phyloP scores from a whole-genome alignment of 2,329 filamentous ascomycete genomes.

The Aspergillus texensis region DNA sequence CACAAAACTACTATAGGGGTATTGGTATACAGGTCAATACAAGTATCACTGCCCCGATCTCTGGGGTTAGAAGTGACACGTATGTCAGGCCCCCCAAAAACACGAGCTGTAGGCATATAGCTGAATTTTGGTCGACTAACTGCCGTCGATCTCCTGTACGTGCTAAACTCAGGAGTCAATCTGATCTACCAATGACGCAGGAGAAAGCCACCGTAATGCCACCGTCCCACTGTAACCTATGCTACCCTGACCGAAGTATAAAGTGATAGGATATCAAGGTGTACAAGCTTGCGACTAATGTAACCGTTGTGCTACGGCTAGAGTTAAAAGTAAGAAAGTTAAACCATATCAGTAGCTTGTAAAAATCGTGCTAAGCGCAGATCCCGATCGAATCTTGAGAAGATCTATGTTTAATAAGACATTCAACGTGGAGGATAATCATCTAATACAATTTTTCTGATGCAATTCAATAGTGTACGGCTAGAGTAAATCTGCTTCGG shows the following conservation, averaged over 20 bases:
- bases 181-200: not conserved
- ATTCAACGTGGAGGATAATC: not conserved
- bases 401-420: not conserved
- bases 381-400: not conserved
- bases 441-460: not conserved
- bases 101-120: not conserved
- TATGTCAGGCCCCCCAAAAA: not conserved
- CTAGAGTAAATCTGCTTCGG: not conserved
- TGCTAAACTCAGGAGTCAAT: not conserved
- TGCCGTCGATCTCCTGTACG: not conserved
- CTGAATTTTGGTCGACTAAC: not conserved
- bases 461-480: not conserved
- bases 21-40: too few species aligned
- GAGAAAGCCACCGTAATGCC: not conserved
- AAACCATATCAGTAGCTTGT: not conserved
- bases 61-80: not conserved
- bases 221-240: not conserved
- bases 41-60: too few species aligned
- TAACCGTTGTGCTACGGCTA: not conserved
- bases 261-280: not conserved
- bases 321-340: not conserved
- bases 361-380: not conserved
- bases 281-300: not conserved
- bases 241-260: not conserved
- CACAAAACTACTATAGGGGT: too few species aligned